Percentiles rank a stretch among this genome's conserved stretches.
Conservation (phyloP, 441 rosid species). For the Adansonia madagascariensis region DNA sequence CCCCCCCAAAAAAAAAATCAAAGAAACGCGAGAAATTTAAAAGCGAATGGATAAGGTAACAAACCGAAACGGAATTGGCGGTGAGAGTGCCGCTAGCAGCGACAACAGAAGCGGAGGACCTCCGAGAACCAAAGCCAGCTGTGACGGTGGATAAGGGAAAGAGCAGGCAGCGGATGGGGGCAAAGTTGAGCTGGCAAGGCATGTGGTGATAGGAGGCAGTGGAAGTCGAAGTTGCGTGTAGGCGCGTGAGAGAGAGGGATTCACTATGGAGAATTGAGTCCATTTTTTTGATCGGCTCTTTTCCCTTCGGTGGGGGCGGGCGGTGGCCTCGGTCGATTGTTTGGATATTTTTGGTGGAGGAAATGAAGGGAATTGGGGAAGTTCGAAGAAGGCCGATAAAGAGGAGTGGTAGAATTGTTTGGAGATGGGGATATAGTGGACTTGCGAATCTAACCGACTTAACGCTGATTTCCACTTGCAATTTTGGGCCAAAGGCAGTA, state of each 20-base stretch:
- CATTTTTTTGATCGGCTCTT: conserved; percentile 36
- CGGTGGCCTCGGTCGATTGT: conserved; percentile 15
- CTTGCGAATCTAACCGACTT: conserved; percentile 5
- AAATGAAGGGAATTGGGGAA: conserved; percentile 16
- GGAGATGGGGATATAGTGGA: conserved; percentile 4
- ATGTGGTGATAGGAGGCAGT: conserved; percentile 32
- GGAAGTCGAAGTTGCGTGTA: conserved; percentile 34
- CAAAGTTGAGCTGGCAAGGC: conserved; percentile 36
- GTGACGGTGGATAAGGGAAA: conserved; percentile 32
- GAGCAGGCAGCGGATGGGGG: conserved; percentile 27
- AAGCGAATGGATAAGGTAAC: conserved; percentile 28
- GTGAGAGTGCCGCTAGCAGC: conserved; percentile 49
- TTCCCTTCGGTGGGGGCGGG: not conserved
- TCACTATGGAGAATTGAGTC: conserved; percentile 45
- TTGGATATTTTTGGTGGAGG: conserved; percentile 14
- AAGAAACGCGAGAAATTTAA: not conserved
- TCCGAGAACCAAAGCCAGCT: conserved; percentile 29
- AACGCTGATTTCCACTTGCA: conserved; percentile 5
- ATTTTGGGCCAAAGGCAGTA: not conserved
- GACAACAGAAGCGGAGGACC: conserved; percentile 38
- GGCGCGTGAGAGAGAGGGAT: conserved; percentile 40
- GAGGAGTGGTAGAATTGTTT: not conserved
- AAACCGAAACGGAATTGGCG: conserved; percentile 58
- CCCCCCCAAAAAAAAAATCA: not conserved
- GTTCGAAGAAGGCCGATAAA: not conserved